These are phyloP conservation scores for Aegilops speltoides DNA, from an alignment of 176 grass and related monocot species.

Conservation along the genomic window DNA sequence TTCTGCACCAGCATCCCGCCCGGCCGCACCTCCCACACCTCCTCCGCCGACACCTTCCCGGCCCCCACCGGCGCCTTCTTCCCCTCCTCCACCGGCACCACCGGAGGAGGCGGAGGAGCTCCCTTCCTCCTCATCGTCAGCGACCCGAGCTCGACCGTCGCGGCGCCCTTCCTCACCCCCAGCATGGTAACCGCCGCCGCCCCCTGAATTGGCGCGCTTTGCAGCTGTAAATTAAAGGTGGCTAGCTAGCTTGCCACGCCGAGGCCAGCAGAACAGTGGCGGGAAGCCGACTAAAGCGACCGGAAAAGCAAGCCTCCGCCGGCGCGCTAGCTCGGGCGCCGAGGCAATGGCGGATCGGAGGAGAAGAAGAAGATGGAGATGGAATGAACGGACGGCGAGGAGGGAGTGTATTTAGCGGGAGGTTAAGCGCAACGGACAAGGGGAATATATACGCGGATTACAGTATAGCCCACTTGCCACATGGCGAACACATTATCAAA, in stretches of 20 bases:
- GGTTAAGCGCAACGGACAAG: conserved; percentile 31
- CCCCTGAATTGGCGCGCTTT: not conserved
- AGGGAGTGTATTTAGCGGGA: conserved; percentile 17
- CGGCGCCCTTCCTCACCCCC: conserved; percentile 42
- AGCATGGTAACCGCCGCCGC: conserved; percentile 14
- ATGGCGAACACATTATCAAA: conserved; percentile 31
- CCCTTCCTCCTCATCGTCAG: conserved; percentile 30
- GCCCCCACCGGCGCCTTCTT: not conserved
- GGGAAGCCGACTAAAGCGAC: conserved; percentile 25
- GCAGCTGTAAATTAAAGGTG: conserved; percentile 17
- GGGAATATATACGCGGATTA: conserved; percentile 60
- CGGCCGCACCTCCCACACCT: conserved; percentile 90
- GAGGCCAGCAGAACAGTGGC: too few relatives aligned
- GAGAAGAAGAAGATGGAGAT: not conserved
- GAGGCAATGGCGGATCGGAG: conserved; percentile 26
- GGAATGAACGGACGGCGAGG: conserved; percentile 2
- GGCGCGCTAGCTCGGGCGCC: not conserved
- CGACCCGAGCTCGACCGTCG: conserved; percentile 35
- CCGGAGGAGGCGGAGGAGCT: not conserved
- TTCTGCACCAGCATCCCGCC: conserved; percentile 98
- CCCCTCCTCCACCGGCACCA: not conserved
- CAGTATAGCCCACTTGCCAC: conserved; percentile 41
- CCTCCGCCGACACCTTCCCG: conserved; percentile 51
- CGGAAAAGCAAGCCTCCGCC: too few relatives aligned
- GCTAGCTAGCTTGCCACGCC: not conserved